These are phyloP conservation scores for Limtongozyma cylindracea DNA, from an alignment of 805 yeast species.

Conservation along the genomic window DNA sequence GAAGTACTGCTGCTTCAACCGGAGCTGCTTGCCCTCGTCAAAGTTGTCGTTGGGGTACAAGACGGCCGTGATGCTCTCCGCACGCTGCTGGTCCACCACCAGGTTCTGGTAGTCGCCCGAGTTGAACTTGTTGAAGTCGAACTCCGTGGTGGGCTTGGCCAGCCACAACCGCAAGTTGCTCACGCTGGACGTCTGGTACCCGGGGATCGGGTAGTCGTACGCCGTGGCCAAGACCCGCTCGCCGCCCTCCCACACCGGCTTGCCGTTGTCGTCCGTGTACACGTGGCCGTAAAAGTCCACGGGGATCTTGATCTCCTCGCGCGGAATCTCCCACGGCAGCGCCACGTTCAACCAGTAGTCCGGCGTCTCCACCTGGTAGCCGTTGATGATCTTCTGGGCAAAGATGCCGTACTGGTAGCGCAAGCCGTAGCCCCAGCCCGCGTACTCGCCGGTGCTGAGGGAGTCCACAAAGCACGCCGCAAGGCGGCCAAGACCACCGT, in stretches of 20 bases:
- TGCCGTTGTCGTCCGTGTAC: constrained; percentile 24
- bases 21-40: constrained; percentile 70
- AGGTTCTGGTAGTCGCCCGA: constrained; percentile 77
- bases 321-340: constrained; percentile 85
- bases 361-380: constrained; percentile 85
- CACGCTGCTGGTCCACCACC: constrained; percentile 63
- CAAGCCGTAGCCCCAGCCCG: constrained; percentile 93
- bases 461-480: constrained; percentile 92
- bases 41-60: constrained; percentile 88
- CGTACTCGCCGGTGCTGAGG: constrained; percentile 59
- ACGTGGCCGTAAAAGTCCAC: constrained; percentile 77
- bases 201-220: constrained; percentile 82
- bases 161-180: constrained; percentile 83
- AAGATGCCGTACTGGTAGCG: constrained; percentile 88
- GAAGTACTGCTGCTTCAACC: constrained; percentile 87
- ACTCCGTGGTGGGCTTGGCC: constrained; percentile 72
- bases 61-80: constrained; percentile 82
- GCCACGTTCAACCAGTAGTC: constrained; percentile 81
- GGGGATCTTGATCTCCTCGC: constrained; percentile 71
- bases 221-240: constrained; percentile 80
- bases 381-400: constrained; percentile 71
- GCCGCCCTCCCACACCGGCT: constrained; percentile 60
- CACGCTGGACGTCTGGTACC: constrained; percentile 59
- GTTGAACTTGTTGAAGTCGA: constrained; percentile 77
- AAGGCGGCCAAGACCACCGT: constrained; percentile 84